Conservation (phyloP, 164 flowering plant species). For the Akebia trifoliata region DNA sequence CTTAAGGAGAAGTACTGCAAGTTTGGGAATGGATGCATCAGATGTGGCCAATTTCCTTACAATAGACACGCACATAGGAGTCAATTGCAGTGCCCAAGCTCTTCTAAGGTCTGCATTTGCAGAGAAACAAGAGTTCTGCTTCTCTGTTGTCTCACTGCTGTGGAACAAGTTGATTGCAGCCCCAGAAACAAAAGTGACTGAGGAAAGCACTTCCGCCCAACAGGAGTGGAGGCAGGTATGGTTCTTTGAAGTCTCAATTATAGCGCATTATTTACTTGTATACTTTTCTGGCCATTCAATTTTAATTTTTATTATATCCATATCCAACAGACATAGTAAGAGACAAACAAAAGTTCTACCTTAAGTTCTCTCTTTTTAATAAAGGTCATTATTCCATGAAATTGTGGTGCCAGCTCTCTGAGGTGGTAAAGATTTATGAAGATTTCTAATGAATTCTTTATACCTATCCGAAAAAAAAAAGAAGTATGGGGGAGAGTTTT, state of each 20-base stretch:
- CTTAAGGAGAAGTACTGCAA: constrained; percentile 44
- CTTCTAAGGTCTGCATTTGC: constrained; percentile 71
- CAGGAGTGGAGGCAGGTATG: constrained; percentile 99
- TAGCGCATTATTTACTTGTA: not conserved
- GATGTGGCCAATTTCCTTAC: constrained; percentile 92
- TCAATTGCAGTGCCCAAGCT: constrained; percentile 67
- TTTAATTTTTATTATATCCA: too few species aligned
- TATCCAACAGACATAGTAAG: too few species aligned
- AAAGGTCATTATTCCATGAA: too few species aligned
- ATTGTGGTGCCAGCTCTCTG: too few species aligned
- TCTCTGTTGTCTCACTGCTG: constrained; percentile 88
- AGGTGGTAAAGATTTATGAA: too few species aligned
- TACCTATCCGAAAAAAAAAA: too few species aligned
- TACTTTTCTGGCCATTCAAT: not conserved
- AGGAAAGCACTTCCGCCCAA: constrained; percentile 95
- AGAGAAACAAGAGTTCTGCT: constrained; percentile 82
- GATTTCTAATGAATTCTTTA: too few species aligned
- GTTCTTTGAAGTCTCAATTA: not conserved
- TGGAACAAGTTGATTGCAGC: constrained; percentile 88
- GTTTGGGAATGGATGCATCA: constrained; percentile 72
- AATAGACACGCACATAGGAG: constrained; percentile 78
- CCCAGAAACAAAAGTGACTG: constrained; percentile 82
- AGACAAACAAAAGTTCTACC: too few species aligned
- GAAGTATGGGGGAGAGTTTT: too few species aligned
- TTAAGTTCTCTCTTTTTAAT: too few species aligned